Percentiles rank a stretch among this genome's conserved stretches.
phyloP scores from a whole-genome alignment of 345 rosid species.

The Arabidopsis arenosa region DNA sequence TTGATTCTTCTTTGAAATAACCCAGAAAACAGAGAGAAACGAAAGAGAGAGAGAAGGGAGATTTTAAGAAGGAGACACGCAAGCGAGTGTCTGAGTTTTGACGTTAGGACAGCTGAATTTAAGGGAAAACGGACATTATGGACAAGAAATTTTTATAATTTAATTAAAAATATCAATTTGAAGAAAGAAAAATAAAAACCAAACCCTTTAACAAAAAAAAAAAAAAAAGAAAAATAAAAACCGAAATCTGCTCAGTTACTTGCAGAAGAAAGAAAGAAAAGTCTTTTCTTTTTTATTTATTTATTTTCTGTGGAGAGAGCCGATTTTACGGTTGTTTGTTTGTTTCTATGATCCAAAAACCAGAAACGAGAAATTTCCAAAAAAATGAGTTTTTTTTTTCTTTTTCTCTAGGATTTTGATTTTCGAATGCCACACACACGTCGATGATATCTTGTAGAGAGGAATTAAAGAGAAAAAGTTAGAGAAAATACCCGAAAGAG shows the following conservation, averaged over 20 bases:
- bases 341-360: constrained; percentile 22
- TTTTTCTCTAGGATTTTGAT: background rate
- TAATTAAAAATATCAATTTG: background rate
- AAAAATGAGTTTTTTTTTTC: background rate
- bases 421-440: background rate
- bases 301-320: constrained; percentile 36
- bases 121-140: constrained; percentile 52
- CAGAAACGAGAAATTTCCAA: background rate
- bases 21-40: constrained; percentile 60
- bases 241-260: constrained; percentile 48
- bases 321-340: constrained; percentile 40
- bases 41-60: constrained; percentile 60
- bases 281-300: constrained; percentile 1
- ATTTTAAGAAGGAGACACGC: constrained; percentile 48
- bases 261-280: constrained; percentile 44
- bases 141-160: constrained; percentile 9
- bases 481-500: constrained; percentile 5
- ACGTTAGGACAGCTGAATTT: constrained; percentile 67
- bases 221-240: constrained; percentile 10
- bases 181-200: background rate
- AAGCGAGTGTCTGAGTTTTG: constrained; percentile 58
- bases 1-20: constrained; percentile 49
- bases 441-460: no score
- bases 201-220: no score
- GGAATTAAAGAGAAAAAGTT: no score